A percentile compares a stretch with the other conserved stretches of the same genome.
These are phyloP conservation scores for Lachancea nothofagi DNA, from an alignment of 805 yeast species.

Conservation along the genomic window DNA sequence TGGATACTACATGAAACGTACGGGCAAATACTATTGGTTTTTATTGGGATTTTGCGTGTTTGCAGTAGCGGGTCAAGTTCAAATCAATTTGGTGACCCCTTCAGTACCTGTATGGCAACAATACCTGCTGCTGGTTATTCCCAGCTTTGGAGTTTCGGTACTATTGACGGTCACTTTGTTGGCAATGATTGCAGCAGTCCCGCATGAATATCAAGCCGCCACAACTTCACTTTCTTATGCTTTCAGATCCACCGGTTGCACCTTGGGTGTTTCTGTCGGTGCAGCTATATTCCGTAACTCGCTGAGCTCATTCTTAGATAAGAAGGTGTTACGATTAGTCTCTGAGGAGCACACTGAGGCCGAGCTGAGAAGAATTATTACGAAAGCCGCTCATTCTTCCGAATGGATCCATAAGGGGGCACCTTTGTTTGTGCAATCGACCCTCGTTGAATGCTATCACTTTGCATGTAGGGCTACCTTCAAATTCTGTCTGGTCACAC, in stretches of 20 bases:
- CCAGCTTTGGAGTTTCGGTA: slow-evolving; percentile 52
- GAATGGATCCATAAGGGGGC: slow-evolving; percentile 47
- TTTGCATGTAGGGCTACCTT: slow-evolving; percentile 50
- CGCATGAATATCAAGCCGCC: slow-evolving; percentile 65
- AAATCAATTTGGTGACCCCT: slow-evolving; percentile 33
- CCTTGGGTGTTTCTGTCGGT: slow-evolving; percentile 68
- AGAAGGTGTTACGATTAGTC: slow-evolving; percentile 30
- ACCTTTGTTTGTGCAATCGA: slow-evolving; percentile 44
- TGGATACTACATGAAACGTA: slow-evolving; percentile 57
- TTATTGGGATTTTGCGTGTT: slow-evolving; percentile 39
- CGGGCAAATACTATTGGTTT: slow-evolving; percentile 54
- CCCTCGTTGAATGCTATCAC: slow-evolving; percentile 48
- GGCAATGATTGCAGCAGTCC: slow-evolving; percentile 69
- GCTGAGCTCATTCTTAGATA: slow-evolving; percentile 30
- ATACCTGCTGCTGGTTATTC: slow-evolving; percentile 40
- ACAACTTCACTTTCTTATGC: slow-evolving; percentile 89
- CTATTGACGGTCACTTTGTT: slow-evolving; percentile 61
- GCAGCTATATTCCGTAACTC: slow-evolving; percentile 55
- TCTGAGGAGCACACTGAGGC: slow-evolving; percentile 35
- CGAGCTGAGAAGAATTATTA: slow-evolving; percentile 41
- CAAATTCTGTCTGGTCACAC: slow-evolving; percentile 35
- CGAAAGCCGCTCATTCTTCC: slow-evolving; percentile 50
- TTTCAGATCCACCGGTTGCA: slow-evolving; percentile 81
- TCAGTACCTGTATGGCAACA: slow-evolving; percentile 38
- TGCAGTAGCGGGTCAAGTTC: slow-evolving; percentile 42